Conservation (phyloP, 345 rosid species). For the Salix dunnii region DNA sequence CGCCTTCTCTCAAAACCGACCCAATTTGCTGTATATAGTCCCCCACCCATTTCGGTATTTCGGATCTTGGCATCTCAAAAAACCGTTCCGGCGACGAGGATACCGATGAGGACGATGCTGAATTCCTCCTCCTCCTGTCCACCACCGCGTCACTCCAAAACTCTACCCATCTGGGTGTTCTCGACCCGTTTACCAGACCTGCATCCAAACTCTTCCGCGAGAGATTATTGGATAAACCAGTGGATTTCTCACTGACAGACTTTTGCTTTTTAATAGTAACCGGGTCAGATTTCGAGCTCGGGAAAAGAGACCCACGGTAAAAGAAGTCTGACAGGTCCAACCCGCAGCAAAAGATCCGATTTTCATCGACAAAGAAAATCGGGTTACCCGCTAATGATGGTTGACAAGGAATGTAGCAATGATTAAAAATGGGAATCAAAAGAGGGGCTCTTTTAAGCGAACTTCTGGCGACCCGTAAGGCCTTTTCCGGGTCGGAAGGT, state of each 20-base stretch:
- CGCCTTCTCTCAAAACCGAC: conserved; percentile 74
- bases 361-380: conserved; percentile 87
- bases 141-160: conserved; percentile 91
- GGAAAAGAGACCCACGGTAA: conserved; percentile 71
- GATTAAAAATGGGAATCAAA: conserved; percentile 86
- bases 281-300: conserved; percentile 47
- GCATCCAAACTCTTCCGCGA: conserved; percentile 64
- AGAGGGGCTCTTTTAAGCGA: conserved; percentile 86
- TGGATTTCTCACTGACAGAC: conserved; percentile 59
- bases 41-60: conserved; percentile 78
- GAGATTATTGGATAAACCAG: conserved; percentile 50
- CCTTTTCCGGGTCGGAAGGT: conserved; percentile 80
- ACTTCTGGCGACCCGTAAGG: conserved; percentile 73
- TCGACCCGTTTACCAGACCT: conserved; percentile 36
- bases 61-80: conserved; percentile 61
- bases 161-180: conserved; percentile 90
- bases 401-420: conserved; percentile 84
- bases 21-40: conserved; percentile 71
- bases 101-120: conserved; percentile 47
- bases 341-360: conserved; percentile 85
- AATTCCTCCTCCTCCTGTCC: conserved; percentile 70
- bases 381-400: conserved; percentile 94
- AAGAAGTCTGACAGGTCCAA: conserved; percentile 89
- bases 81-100: conserved; percentile 73
- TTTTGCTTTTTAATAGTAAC: conserved; percentile 47